phyloP scores from a whole-genome alignment of 2,329 filamentous ascomycete species.

The Colletotrichum simmondsii region DNA sequence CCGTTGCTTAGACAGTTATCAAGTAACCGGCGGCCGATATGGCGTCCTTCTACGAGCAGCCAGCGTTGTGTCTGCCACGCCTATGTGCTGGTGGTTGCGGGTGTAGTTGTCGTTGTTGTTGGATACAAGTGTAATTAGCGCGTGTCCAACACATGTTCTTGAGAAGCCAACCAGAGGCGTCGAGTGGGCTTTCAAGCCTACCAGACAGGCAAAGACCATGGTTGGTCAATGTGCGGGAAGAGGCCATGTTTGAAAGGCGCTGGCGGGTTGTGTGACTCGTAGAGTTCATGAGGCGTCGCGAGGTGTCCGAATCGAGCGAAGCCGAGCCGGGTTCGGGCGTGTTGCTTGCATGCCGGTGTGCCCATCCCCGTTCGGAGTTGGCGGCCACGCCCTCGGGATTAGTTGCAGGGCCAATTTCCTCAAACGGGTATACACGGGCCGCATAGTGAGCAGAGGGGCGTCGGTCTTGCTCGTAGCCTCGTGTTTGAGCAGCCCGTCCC shows the following conservation, averaged over 20 bases:
- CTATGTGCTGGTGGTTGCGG: neutral
- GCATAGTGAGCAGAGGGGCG: constrained; percentile 13
- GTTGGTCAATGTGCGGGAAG: constrained; percentile 13
- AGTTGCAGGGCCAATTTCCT: constrained; percentile 32
- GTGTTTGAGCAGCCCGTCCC: constrained; percentile 19
- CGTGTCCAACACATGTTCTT: neutral
- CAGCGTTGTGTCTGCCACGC: neutral
- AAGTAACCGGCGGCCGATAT: neutral
- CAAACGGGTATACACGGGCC: constrained; percentile 31
- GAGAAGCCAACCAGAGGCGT: constrained; percentile 1
- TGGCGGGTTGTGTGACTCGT: constrained; percentile 6
- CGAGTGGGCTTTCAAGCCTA: neutral
- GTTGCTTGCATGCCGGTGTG: constrained; percentile 24
- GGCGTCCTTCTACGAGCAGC: constrained; percentile 7
- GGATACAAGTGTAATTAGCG: constrained; percentile 6
- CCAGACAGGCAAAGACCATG: neutral
- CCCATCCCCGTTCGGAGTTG: constrained; percentile 18
- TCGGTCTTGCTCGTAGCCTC: constrained; percentile 1
- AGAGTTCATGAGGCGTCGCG: neutral
- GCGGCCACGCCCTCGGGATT: constrained; percentile 24
- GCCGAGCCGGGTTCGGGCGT: constrained; percentile 22
- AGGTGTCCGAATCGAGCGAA: constrained; percentile 22
- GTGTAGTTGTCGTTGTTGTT: neutral
- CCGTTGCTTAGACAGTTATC: neutral
- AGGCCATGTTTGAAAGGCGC: neutral